Base-by-base conservation (phyloP, 345 rosid species). In the Ceriops decandra region DNA sequence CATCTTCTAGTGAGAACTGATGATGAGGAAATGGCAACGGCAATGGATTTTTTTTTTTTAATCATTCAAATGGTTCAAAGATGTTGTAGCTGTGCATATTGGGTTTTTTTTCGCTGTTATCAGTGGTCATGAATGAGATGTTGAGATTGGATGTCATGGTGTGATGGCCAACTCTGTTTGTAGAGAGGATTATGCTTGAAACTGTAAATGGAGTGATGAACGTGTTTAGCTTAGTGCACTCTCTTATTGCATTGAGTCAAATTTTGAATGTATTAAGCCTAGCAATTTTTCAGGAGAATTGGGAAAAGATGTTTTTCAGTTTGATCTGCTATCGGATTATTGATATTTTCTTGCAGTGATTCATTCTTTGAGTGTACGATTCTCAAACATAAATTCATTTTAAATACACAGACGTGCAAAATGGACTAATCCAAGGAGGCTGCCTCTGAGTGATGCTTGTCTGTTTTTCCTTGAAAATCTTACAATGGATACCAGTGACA, bases 1-100 rank as follows among this genome's bases (percentile, higher is more conserved):
- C 74, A 80, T 95, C 75, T 91, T 95, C 79, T 91, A 72, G 77
- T 16, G 9, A 13, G 59, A 52, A 35, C 36, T 24, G 10, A 32
- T 26, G 35, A 31, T 32, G 38, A 21, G 61, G 46, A 22, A 56
- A 46, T 16, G 61, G 38, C 33, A 6, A 51, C 16, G 61, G 38
- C 33, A 10, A 51, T 3, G 38, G 36, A 28, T 10, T 33, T 53
- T 30, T 47, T 62, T 56, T 38, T 17, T 27, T 11, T 49, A 13
- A 38, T 51, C 27, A 30, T 66, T 26, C 2, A 22, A 51, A 24
- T 64, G 17, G 13, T 52, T 49, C 3, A 20, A 47, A 35, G 46
- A 27, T 19, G 35, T 60, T 52, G 61, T 67, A 52, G 53, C 38
- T 42, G 32, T 59, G 35, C n/a, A 19, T 52, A 5, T 56, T 2